Conservation (phyloP, 2,329 filamentous ascomycete genomes). For the Rhynchosporium agropyri region DNA sequence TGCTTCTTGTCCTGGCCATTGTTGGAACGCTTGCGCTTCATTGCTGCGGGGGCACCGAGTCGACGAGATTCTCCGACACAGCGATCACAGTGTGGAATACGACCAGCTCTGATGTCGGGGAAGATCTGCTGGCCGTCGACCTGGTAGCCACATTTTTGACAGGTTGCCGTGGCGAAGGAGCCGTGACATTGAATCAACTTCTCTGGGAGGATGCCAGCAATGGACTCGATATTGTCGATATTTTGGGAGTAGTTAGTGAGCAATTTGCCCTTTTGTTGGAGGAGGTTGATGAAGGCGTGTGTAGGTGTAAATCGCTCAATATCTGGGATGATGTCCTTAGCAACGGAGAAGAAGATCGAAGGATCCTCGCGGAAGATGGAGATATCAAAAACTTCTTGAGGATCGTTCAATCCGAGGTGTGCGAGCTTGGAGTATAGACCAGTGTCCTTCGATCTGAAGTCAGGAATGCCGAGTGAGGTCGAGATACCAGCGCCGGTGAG, state of each 20-base stretch:
- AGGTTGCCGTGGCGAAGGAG: constrained; percentile 90
- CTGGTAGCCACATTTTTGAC: constrained; percentile 76
- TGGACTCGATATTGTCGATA: constrained; percentile 92
- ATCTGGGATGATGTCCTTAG: constrained; percentile 84
- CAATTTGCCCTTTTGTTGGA: constrained; percentile 86
- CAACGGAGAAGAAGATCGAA: constrained; percentile 85
- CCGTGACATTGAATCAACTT: constrained; percentile 96
- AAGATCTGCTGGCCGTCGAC: constrained; percentile 79
- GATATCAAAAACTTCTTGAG: constrained; percentile 96
- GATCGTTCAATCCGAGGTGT: constrained; percentile 74
- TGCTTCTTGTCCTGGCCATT: constrained; percentile 53
- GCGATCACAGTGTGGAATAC: constrained; percentile 74
- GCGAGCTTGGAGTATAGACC: constrained; percentile 87
- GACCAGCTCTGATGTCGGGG: constrained; percentile 73
- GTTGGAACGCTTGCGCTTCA: constrained; percentile 57
- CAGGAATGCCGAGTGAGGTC: constrained; percentile 93
- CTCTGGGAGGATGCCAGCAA: constrained; percentile 77
- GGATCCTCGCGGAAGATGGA: constrained; percentile 84
- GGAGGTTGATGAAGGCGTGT: constrained; percentile 87
- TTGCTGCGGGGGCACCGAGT: constrained; percentile 53
- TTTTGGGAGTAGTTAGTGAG: constrained; percentile 98
- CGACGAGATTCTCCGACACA: constrained; percentile 62
- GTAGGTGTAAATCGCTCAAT: constrained; percentile 85
- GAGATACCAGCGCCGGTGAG: constrained; percentile 96
- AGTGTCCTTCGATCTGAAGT: constrained; percentile 92